Evolutionary conservation across 192 early-diverging fungal genomes (phyloP), one percentile per base, ranked within the genome.

Genomic region (Backusella morwellensis): DNA sequence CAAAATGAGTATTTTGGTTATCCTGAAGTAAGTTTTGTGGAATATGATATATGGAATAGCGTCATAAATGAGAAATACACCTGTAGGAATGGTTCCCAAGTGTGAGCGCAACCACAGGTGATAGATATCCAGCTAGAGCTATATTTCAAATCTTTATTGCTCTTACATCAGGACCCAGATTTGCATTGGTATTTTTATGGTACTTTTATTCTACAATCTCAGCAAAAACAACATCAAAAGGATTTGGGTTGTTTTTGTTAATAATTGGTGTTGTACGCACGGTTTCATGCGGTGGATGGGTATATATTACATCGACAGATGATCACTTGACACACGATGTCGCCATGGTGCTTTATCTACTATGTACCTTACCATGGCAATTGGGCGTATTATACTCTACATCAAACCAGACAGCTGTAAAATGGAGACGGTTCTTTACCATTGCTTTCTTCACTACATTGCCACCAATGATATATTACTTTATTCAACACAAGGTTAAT

Each of bases 91-190:
- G 92, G 94, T 93, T 95, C 54, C 94, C 94, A 36, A 94, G 92
- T 72, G 93, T 95, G 1, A 92, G 91, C 59, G 94, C 93, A 0
- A 90, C 91, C 1, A 95, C 92, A 56, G 94, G 94, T 78, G 94
- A 95, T 78, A 80, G 93, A 74, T 95, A 93, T 78, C 94, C 91
- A 7, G 92, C 89, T 7, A 83, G 92, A 19, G 89, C 86, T 59
- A 85, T 94, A 26, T 95, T 93, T 75, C 93, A 95, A 87, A 85
- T 95, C 29, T 83, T 94, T 17, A 92, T 93, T 77, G 94, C 94
- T n/a, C 77, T 94, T 75, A 88, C 92, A 1, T 86, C 88, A 11
- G 91, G 87, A 29, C 89, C 89, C 66, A 83, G 87, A 21, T 86
- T 88, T 68, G 76, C 80, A 41, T 77, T 90, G 23, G 81, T 86